These are phyloP conservation scores for Arthrobotrys musiformis DNA, from an alignment of 2,329 filamentous ascomycete genomes.

Conservation along the genomic window DNA sequence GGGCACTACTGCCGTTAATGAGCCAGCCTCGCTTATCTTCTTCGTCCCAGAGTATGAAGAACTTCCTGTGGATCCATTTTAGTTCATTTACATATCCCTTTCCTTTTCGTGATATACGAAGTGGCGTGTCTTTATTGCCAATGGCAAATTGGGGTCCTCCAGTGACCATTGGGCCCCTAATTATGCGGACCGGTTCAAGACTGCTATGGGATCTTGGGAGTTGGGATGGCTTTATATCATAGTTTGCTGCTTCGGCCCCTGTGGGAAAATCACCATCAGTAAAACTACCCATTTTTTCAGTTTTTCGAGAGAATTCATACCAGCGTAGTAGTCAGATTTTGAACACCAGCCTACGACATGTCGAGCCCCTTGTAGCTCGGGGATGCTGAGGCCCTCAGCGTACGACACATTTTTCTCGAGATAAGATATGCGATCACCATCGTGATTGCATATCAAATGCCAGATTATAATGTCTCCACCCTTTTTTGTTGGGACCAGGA, in stretches of 20 bases:
- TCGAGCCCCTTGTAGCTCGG: constrained; percentile 1
- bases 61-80: constrained; percentile 55
- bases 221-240: not conserved
- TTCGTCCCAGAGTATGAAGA: constrained; percentile 59
- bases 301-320: constrained; percentile 3
- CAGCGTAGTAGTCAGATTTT: constrained; percentile 32
- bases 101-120: not conserved
- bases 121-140: constrained; percentile 26
- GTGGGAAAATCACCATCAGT: not conserved
- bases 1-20: constrained; percentile 59
- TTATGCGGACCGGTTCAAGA: not conserved
- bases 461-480: constrained; percentile 49
- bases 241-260: constrained; percentile 14
- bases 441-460: constrained; percentile 54
- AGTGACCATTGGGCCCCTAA: not conserved
- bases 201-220: not conserved
- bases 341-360: constrained; percentile 54
- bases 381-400: not conserved
- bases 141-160: not conserved
- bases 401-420: constrained; percentile 20
- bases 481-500: constrained; percentile 51
- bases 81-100: constrained; percentile 18
- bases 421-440: constrained; percentile 35
- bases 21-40: constrained; percentile 60
- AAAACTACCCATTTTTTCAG: too few species aligned